Percentiles rank a stretch among this genome's conserved stretches.
phyloP scores from a whole-genome alignment of 176 grass and related monocot species.

The Guadua angustifolia region DNA sequence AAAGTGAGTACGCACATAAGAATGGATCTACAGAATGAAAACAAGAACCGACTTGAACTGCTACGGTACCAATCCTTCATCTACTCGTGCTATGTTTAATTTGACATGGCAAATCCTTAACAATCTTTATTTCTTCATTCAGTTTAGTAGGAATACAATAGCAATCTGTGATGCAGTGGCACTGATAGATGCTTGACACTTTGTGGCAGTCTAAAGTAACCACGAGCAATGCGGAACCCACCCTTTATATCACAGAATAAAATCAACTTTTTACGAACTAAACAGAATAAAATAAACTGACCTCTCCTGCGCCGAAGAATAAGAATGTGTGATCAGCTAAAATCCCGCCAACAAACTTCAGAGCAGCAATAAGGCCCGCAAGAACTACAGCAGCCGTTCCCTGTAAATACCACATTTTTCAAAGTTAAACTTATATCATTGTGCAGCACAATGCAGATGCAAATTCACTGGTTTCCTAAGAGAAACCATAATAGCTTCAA shows the following conservation, averaged over 20 bases:
- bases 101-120: neutral
- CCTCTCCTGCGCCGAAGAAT: conserved; percentile 97
- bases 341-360: conserved; percentile 69
- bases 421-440: neutral
- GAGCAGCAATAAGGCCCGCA: conserved; percentile 72
- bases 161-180: neutral
- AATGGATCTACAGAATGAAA: neutral
- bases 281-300: conserved; percentile 30
- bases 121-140: neutral
- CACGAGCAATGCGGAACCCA: neutral
- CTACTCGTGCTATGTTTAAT: neutral
- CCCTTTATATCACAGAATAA: neutral
- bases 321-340: conserved; percentile 81
- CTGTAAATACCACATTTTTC: conserved; percentile 45
- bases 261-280: neutral
- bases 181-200: neutral
- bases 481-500: neutral
- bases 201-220: conserved; percentile 2
- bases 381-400: conserved; percentile 90
- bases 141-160: neutral
- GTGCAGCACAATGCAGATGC: neutral
- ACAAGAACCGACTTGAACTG: conserved; percentile 31
- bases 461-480: conserved; percentile 8
- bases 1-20: neutral
- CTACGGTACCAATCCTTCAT: neutral